Evolutionary conservation across 129 eudicot species (phyloP).

Genomic region (Saussurea involucrata): DNA sequence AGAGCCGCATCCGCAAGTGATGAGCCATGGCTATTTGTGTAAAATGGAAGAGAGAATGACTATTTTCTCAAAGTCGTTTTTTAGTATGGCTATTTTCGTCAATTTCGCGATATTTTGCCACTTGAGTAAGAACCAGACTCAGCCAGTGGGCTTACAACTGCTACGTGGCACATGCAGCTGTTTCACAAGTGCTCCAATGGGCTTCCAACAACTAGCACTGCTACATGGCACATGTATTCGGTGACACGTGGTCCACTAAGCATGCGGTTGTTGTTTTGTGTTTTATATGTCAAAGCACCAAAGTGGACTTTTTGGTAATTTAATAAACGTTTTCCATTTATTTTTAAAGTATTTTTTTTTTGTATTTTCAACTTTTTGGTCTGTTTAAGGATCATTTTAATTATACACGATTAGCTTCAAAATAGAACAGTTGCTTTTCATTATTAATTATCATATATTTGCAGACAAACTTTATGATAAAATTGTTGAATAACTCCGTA

Average conservation of each 20-base stretch:
- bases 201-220: neutral
- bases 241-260: conserved; percentile 22
- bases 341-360: conserved; percentile 1
- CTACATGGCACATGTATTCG: neutral
- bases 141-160: neutral
- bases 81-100: too few species aligned
- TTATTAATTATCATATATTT: too few species aligned
- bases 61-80: too few species aligned
- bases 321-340: neutral
- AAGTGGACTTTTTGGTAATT: conserved; percentile 20
- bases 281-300: conserved; percentile 31
- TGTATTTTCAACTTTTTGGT: conserved; percentile 19
- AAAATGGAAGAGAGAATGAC: too few species aligned
- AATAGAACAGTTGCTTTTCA: neutral
- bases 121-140: neutral
- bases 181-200: neutral
- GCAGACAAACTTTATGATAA: too few species aligned
- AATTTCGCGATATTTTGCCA: too few species aligned
- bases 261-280: conserved; percentile 10
- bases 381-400: conserved; percentile 19
- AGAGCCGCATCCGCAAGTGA: too few species aligned
- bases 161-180: neutral
- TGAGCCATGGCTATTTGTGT: too few species aligned
- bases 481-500: too few species aligned
- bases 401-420: neutral